Evolutionary conservation across 768 basidiomycete genomes (phyloP).

Genomic region (Auriscalpium orientale): DNA sequence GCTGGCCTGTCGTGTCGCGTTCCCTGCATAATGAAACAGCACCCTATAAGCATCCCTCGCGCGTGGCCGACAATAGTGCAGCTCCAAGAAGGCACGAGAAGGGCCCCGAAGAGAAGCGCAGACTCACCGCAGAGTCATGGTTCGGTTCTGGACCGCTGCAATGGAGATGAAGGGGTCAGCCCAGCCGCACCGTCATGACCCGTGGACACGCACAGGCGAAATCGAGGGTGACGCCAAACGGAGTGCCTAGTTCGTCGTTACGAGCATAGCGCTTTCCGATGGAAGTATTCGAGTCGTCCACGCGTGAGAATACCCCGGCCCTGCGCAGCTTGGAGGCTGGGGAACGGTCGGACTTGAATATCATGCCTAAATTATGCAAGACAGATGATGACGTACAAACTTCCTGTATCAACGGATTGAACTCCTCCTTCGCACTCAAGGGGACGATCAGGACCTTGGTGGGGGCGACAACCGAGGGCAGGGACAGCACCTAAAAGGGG

Average conservation of each 20-base stretch:
- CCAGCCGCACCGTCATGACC: slow-evolving; percentile 10
- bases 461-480: slow-evolving; percentile 85
- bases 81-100: neutral
- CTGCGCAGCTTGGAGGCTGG: slow-evolving; percentile 80
- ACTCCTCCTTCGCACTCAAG: slow-evolving; percentile 77
- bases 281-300: slow-evolving; percentile 91
- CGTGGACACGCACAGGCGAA: slow-evolving; percentile 64
- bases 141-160: slow-evolving; percentile 81
- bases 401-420: slow-evolving; percentile 77
- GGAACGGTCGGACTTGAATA: slow-evolving; percentile 4
- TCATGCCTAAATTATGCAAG: slow-evolving; percentile 7
- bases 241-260: slow-evolving; percentile 97
- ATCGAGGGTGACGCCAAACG: slow-evolving; percentile 92
- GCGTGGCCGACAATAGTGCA: slow-evolving; percentile 1
- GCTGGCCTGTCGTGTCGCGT: slow-evolving; percentile 88
- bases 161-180: slow-evolving; percentile 6
- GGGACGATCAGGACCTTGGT: slow-evolving; percentile 97
- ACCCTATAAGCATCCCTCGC: neutral
- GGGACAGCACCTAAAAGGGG: slow-evolving; percentile 67
- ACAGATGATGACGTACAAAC: slow-evolving; percentile 57
- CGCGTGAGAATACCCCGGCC: slow-evolving; percentile 85
- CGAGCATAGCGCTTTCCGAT: slow-evolving; percentile 97
- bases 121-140: slow-evolving; percentile 85
- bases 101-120: neutral
- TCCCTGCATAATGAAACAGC: slow-evolving; percentile 44